Evolutionary conservation across 2,329 filamentous ascomycete genomes (phyloP), one percentile per base, ranked within the genome.

Genomic region (Corinectria fuckeliana): DNA sequence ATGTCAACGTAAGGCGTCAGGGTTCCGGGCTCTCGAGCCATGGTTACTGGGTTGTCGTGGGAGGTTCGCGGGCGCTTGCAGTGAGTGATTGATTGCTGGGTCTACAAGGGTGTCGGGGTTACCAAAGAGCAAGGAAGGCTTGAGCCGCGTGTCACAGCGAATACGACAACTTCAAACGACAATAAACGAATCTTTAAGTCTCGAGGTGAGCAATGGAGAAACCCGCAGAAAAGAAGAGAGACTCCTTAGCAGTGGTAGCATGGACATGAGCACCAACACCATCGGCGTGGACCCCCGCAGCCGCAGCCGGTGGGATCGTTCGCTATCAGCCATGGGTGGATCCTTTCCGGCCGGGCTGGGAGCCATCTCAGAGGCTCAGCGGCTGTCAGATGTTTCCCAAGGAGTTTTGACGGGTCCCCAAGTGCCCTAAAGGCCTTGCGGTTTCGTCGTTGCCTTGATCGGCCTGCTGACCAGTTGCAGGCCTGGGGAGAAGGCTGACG

Each of bases 1-100:
- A 60, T 50, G 36, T 69, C 65, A 49, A 64, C 56, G 53, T 67
- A 68, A 2, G 61, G 58, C 14, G 62, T 60, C 32, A 65, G 61
- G 45, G 56, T 53, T 39, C 47, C 53, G 32, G 63, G 51, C 36
- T 62, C 57, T 26, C 53, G 57, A 42, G 63, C 60, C 68, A 70
- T 63, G 41, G 25, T 23, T 50, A 50, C 42, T 4, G 48, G 62
- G 45, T 41, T 38, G 51, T 26, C 36, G 26, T 16, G 45, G 28
- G 23, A 28, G 41, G 11, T 42, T 11, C 16, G 21, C 3, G 4
- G 32, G 21, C 3, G 4, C 23, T 13, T 9, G 26, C 13, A 16
- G 38, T 34, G 14, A n/a, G 9, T 16, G 26, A 32, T 53, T 42
- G 23, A n/a, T 34, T 38, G 32, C 18, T 32, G 25, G n/a, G 42